These are phyloP conservation scores for Kodamaea alishanica DNA, from an alignment of 1,139 yeast genomes.

Conservation along the genomic window DNA sequence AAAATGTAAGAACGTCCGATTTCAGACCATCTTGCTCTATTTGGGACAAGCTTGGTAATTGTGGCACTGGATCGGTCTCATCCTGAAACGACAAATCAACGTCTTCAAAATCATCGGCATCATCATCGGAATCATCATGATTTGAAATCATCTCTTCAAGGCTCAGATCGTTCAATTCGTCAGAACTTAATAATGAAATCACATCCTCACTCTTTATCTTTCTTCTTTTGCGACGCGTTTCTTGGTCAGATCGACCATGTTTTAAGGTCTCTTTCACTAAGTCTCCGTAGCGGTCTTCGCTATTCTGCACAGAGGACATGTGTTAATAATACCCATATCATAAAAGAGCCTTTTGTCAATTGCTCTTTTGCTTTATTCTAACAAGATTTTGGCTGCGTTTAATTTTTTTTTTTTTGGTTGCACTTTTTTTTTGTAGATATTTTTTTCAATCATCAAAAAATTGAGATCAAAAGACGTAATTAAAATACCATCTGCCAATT, in stretches of 20 bases:
- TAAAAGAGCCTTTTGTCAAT: too few species aligned
- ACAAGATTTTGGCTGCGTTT: too few species aligned
- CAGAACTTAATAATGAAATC: not conserved
- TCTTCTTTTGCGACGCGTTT: too few species aligned
- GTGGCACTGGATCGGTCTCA: slow-evolving; percentile 1
- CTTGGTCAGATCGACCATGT: not conserved
- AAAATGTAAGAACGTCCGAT: not conserved
- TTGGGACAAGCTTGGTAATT: not conserved
- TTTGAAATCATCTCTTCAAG: slow-evolving; percentile 4
- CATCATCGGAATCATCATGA: slow-evolving; percentile 6
- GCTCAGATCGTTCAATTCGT: slow-evolving; percentile 1
- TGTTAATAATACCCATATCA: too few species aligned
- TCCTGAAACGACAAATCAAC: slow-evolving; percentile 16
- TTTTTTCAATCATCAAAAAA: too few species aligned
- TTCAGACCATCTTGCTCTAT: not conserved
- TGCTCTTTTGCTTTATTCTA: too few species aligned
- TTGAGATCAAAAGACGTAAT: too few species aligned
- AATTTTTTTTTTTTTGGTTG: too few species aligned
- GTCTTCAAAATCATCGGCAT: slow-evolving; percentile 10
- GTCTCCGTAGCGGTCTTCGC: slow-evolving; percentile 2
- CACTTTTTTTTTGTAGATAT: too few species aligned
- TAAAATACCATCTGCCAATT: too few species aligned
- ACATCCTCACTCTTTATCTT: too few species aligned
- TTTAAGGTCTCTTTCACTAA: slow-evolving; percentile 3
- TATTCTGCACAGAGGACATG: too few species aligned